These are phyloP conservation scores for Hypomontagnella submonticulosa DNA, from an alignment of 495 filamentous ascomycete genomes.

Conservation along the genomic window DNA sequence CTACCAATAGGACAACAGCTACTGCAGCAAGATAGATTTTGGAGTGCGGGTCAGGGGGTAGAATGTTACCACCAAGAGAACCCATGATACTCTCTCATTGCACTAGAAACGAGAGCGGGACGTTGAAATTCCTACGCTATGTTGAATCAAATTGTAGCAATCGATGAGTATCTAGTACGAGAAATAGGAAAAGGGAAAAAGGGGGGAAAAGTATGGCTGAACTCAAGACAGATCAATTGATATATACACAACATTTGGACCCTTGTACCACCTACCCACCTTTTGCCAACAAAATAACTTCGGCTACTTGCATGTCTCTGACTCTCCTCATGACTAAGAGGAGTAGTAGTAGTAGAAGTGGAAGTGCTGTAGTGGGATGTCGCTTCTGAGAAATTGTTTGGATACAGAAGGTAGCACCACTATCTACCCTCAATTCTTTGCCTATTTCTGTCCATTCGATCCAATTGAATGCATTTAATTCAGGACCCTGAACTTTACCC, in stretches of 20 bases:
- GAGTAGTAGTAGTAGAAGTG: not conserved
- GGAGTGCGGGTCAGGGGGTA: conserved; percentile 54
- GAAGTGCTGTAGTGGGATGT: not conserved
- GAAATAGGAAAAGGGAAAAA: conserved; percentile 9
- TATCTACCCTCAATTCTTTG: conserved; percentile 8
- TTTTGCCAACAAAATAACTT: conserved; percentile 20
- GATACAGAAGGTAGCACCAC: conserved; percentile 27
- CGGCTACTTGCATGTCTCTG: conserved; percentile 11
- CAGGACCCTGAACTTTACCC: conserved; percentile 35
- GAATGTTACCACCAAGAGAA: conserved; percentile 69
- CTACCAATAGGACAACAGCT: conserved; percentile 56
- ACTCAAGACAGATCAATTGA: conserved; percentile 1
- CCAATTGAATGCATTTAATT: not conserved
- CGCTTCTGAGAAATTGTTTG: conserved; percentile 6
- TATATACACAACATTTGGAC: conserved; percentile 17
- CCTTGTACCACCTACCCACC: conserved; percentile 8
- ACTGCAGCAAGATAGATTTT: conserved; percentile 61
- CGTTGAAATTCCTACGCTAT: conserved; percentile 39
- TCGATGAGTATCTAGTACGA: conserved; percentile 26
- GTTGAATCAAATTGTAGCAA: conserved; percentile 30
- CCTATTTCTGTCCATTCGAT: conserved; percentile 12
- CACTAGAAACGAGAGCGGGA: conserved; percentile 38
- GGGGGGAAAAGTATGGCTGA: conserved; percentile 14
- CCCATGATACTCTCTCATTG: conserved; percentile 71
- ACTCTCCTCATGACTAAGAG: conserved; percentile 12